Conservation (phyloP, 257 asterid species). For the Nicotiana paniculata region DNA sequence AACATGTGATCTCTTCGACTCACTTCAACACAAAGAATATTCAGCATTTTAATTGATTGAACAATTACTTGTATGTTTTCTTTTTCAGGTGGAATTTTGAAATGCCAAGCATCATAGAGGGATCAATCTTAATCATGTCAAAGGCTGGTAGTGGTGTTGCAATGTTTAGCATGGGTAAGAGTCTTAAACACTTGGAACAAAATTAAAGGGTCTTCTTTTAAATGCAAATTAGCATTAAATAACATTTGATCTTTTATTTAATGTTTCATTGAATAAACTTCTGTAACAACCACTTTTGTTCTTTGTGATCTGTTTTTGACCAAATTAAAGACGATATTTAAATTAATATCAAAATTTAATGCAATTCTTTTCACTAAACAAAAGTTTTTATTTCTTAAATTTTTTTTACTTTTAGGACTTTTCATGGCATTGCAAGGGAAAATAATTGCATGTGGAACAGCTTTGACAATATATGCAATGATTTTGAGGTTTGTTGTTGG, state of each 20-base stretch:
- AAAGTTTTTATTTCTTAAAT: not conserved
- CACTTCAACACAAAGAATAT: too few species aligned
- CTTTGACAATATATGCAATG: constrained; percentile 33
- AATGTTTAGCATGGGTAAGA: constrained; percentile 58
- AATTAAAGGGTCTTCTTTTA: not conserved
- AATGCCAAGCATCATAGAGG: constrained; percentile 52
- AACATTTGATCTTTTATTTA: not conserved
- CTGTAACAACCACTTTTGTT: not conserved
- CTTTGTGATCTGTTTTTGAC: not conserved
- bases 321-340: not conserved
- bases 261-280: too few species aligned
- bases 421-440: constrained; percentile 57
- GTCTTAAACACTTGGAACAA: not conserved
- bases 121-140: constrained; percentile 48
- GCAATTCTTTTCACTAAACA: not conserved
- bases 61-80: not conserved
- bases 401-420: constrained; percentile 25
- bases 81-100: constrained; percentile 42
- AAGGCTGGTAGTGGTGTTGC: constrained; percentile 56
- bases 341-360: too few species aligned
- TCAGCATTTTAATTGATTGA: not conserved
- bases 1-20: too few species aligned
- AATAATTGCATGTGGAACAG: constrained; percentile 42
- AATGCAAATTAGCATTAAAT: not conserved
- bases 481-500: constrained; percentile 38